Conservation (phyloP, 257 asterid species). For the Solanum pimpinellifolium region DNA sequence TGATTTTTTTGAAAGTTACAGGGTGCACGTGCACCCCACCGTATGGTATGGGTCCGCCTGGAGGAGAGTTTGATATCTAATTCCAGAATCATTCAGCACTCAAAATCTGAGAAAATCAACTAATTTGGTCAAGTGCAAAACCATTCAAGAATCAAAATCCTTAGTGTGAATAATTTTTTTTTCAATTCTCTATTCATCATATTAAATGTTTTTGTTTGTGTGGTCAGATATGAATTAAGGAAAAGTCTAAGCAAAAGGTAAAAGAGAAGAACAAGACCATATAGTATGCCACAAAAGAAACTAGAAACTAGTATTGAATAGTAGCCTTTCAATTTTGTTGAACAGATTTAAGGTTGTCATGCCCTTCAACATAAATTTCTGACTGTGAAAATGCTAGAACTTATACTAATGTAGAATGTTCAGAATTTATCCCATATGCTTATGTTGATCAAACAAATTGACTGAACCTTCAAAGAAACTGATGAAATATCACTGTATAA, state of each 20-base stretch:
- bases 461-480: background rate
- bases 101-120: background rate
- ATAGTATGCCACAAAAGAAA: background rate
- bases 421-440: background rate
- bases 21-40: too few species aligned
- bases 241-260: background rate
- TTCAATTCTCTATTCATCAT: background rate
- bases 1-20: too few species aligned
- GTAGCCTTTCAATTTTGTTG: background rate
- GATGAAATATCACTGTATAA: background rate
- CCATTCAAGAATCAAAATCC: background rate
- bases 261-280: background rate
- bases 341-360: background rate
- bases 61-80: background rate
- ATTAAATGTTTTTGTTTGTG: background rate
- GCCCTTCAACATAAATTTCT: background rate
- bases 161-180: background rate
- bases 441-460: background rate
- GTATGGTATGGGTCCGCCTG: too few species aligned
- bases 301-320: background rate
- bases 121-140: background rate
- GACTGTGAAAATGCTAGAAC: background rate
- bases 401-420: background rate
- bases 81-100: background rate
- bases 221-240: background rate